Conservation (phyloP, 139 green algal species). For the Chlamydomonas sp. region DNA sequence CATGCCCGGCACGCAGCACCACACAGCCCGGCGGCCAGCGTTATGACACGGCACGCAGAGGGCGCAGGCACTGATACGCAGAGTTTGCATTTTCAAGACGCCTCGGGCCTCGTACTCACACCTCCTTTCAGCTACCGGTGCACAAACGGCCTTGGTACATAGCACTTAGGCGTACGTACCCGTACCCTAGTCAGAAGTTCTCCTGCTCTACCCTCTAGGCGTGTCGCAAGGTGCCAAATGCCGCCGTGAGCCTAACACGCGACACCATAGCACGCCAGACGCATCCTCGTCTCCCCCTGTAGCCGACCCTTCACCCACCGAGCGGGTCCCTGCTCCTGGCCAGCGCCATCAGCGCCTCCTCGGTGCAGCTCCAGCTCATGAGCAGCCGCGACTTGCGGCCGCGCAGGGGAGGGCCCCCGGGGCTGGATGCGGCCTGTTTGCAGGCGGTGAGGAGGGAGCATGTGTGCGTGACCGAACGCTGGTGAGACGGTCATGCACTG, state of each 20-base stretch:
- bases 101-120: too few relatives aligned
- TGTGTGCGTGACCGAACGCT: background rate
- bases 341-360: constrained; percentile 54
- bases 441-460: background rate
- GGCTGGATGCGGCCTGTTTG: background rate
- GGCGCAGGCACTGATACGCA: background rate
- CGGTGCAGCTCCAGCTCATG: constrained; percentile 62
- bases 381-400: constrained; percentile 38
- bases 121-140: too few relatives aligned
- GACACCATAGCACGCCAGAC: background rate
- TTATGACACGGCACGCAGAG: background rate
- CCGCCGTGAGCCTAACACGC: background rate
- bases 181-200: background rate
- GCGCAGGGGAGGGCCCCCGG: background rate
- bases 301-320: constrained; percentile 9
- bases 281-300: background rate
- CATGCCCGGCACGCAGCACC: background rate
- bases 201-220: background rate
- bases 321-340: constrained; percentile 45
- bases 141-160: background rate
- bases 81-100: background rate
- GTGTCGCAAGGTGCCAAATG: background rate
- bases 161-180: background rate
- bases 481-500: too few relatives aligned
- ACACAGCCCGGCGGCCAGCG: background rate